Conservation (phyloP, 768 basidiomycete genomes). For the Tylopilus plumbeoviolaceoides region DNA sequence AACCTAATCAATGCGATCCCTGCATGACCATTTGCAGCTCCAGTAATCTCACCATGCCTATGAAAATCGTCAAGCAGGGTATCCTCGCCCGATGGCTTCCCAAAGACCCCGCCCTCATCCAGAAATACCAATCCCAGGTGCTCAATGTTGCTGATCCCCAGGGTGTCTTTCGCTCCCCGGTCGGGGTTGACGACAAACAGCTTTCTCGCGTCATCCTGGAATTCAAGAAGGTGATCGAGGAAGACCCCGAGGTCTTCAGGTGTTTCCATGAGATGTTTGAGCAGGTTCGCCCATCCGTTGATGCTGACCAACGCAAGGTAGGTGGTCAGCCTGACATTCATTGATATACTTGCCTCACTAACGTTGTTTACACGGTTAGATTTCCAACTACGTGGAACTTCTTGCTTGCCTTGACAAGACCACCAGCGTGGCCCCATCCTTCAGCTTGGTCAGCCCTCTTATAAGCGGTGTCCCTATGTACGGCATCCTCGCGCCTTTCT, state of each 20-base stretch:
- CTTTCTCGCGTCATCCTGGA: conserved; percentile 16
- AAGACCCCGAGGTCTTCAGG: conserved; percentile 16
- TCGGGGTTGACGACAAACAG: conserved; percentile 6
- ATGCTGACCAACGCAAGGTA: not conserved
- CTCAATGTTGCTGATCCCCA: not conserved
- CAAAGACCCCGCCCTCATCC: conserved; percentile 4
- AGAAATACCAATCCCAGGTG: conserved; percentile 18
- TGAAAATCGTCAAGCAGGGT: conserved; percentile 17
- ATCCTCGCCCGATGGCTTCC: conserved; percentile 20
- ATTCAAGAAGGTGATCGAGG: conserved; percentile 25
- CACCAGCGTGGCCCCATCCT: conserved; percentile 11
- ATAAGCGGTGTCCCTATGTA: conserved; percentile 20
- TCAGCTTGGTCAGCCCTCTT: conserved; percentile 13
- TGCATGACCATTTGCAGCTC: not conserved
- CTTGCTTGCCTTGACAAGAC: conserved; percentile 10
- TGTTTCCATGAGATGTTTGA: conserved; percentile 26
- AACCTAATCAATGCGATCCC: not conserved
- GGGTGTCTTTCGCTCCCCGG: conserved; percentile 6
- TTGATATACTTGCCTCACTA: no score
- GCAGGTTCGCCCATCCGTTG: conserved; percentile 1
- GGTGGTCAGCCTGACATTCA: not conserved
- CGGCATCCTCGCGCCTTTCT: conserved; percentile 17
- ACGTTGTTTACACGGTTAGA: not conserved
- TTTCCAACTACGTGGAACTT: not conserved
- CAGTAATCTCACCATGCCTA: conserved; percentile 13